Conservation (phyloP, 2,329 filamentous ascomycete species). For the Tricladium varicosporioides region DNA sequence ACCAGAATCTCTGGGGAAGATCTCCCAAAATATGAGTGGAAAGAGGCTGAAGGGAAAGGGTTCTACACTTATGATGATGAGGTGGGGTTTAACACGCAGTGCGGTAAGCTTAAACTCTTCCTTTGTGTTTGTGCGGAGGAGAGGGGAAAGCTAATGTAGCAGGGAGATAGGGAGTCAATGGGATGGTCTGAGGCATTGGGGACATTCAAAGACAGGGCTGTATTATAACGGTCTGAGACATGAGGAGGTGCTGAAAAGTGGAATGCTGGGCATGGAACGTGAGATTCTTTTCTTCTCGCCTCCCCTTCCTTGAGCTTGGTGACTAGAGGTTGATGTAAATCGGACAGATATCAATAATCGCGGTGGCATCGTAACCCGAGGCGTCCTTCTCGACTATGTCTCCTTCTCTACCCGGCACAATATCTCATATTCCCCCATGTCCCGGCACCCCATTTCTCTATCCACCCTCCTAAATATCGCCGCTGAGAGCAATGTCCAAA, state of each 20-base stretch:
- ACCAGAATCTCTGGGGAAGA: no score
- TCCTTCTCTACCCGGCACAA: background rate
- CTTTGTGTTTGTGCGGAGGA: background rate
- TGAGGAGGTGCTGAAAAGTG: background rate
- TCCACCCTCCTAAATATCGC: background rate
- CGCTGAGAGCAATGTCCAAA: conserved; percentile 2
- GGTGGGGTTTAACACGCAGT: background rate
- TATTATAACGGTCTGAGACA: background rate
- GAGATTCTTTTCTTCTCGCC: no score
- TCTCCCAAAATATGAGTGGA: conserved; percentile 32
- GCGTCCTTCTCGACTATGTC: background rate
- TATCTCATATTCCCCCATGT: background rate
- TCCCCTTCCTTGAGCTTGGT: no score
- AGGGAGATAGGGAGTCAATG: conserved; percentile 3
- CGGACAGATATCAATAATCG: background rate
- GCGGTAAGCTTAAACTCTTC: background rate
- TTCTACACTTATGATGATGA: conserved; percentile 1
- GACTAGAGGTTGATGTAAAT: background rate
- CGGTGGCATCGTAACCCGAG: background rate
- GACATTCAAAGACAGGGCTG: background rate
- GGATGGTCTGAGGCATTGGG: background rate
- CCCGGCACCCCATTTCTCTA: background rate
- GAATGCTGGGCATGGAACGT: background rate
- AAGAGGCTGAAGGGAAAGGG: conserved; percentile 37
- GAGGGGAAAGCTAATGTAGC: background rate